Base-by-base conservation (phyloP, 2,329 filamentous ascomycete species). In the Aspergillus sp. region DNA sequence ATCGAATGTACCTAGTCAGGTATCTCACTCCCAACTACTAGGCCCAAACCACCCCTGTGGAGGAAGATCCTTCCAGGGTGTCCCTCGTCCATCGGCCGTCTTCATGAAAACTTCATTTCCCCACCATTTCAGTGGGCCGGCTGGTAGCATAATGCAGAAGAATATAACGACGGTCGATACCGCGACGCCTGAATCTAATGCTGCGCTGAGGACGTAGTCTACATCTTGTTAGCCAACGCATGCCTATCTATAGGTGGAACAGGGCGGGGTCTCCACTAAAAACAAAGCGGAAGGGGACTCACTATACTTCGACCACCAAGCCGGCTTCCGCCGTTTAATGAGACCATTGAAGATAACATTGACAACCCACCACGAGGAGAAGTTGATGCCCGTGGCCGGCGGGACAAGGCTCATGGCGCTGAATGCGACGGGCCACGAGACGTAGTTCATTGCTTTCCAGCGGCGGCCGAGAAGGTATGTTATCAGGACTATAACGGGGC, bases 321-420 rank as follows among this genome's bases (percentile, higher is more conserved):
- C 77, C 18, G 76, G 72, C 57, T 72, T 76, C 5, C 70, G 70
- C 9, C 68, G 70, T 55, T 76, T 77, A 45, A 80, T 67, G 13
- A 78, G 60, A 24, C 77, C 76, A 57, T 80, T 80, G 62, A 80
- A 80, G 26, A 80, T 68, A 15, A 76, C 63, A 58, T 79, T 79
- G 43, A 80, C 75, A 24, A 78, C 71, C 70, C 77, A 80, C 88
- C 88, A 90, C 62, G 85, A 85, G 22, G 88, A 83, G 67, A 89
- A 91, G 59, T 83, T 89, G 65, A 88, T 85, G 0, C 86, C 83
- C 0, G 86, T 89, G 0, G 88, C 88, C 0, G 88, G 88, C 7
- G 88, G 88, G 2, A 90, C 80, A 63, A 81, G 76, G 48, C 84
- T 83, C 17, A 84, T 83, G 20, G 85, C 86, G 44, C 86, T 87